Conservation (phyloP, 805 yeast genomes). For the Candida saitoana region DNA sequence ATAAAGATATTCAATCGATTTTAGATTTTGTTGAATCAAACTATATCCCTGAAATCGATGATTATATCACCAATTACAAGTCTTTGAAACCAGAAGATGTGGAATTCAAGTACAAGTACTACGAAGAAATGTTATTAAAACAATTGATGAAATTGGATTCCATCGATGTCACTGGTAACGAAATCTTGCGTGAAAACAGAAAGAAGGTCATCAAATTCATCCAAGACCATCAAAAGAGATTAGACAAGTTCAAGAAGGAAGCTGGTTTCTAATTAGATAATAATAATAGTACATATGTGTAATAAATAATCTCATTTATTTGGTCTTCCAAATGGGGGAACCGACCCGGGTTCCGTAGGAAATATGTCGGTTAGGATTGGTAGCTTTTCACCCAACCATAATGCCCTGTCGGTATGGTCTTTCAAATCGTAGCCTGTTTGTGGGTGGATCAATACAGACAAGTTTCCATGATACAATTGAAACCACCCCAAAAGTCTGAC, state of each 20-base stretch:
- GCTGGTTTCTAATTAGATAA: slow-evolving; percentile 12
- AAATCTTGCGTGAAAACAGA: slow-evolving; percentile 51
- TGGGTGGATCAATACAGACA: slow-evolving; percentile 31
- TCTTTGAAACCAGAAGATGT: slow-evolving; percentile 26
- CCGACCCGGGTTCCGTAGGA: slow-evolving; percentile 6
- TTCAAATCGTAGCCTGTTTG: slow-evolving; percentile 26
- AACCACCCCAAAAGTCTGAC: slow-evolving; percentile 26
- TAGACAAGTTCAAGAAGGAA: slow-evolving; percentile 46
- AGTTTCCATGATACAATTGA: slow-evolving; percentile 25
- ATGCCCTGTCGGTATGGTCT: slow-evolving; percentile 26
- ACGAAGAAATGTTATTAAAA: slow-evolving; percentile 65
- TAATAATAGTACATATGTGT: neutral
- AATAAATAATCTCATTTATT: neutral
- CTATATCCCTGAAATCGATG: slow-evolving; percentile 38
- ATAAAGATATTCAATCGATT: slow-evolving; percentile 33
- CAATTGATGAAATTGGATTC: slow-evolving; percentile 64
- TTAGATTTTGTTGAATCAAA: slow-evolving; percentile 37
- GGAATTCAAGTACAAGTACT: slow-evolving; percentile 51
- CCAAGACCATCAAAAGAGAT: slow-evolving; percentile 53
- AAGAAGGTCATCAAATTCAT: slow-evolving; percentile 56
- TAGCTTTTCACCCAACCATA: slow-evolving; percentile 27
- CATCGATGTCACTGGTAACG: slow-evolving; percentile 51
- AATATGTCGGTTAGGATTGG: slow-evolving; percentile 16
- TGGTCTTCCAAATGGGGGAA: slow-evolving; percentile 6
- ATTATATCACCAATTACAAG: slow-evolving; percentile 25